Evolutionary conservation across 1,139 yeast genomes (phyloP).

Genomic region (Pichia kudriavzevii): DNA sequence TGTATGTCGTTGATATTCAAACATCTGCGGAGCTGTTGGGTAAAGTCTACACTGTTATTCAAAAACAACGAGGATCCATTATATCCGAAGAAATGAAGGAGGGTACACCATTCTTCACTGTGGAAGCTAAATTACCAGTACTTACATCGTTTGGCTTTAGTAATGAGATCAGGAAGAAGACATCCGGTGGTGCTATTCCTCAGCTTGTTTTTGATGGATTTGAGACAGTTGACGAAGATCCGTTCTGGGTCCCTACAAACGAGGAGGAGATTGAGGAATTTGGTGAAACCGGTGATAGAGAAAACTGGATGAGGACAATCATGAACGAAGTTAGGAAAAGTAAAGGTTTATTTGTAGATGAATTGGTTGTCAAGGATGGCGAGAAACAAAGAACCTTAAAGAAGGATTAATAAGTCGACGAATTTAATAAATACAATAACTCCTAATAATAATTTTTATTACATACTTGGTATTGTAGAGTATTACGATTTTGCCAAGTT

Average conservation of each 20-base stretch:
- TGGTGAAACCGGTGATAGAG: conserved; percentile 90
- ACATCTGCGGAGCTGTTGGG: conserved; percentile 93
- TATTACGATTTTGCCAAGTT: too few species aligned
- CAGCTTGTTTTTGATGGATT: conserved; percentile 88
- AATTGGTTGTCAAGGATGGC: conserved; percentile 82
- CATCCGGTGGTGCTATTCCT: conserved; percentile 97
- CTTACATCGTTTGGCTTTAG: conserved; percentile 96
- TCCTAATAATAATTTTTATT: too few species aligned
- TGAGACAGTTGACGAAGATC: conserved; percentile 82
- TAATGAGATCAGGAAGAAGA: conserved; percentile 85
- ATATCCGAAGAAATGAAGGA: conserved; percentile 93
- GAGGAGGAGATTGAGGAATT: conserved; percentile 91
- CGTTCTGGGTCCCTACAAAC: conserved; percentile 99
- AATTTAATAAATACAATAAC: too few species aligned
- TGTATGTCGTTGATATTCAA: conserved; percentile 91
- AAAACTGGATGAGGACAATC: conserved; percentile 79
- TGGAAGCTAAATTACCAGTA: conserved; percentile 82
- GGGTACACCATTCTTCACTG: conserved; percentile 92
- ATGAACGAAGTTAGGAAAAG: conserved; percentile 76
- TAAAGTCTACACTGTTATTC: conserved; percentile 90
- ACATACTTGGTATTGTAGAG: too few species aligned
- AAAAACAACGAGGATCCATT: conserved; percentile 77
- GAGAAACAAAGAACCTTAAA: conserved; percentile 87
- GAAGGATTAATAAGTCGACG: conserved; percentile 31
- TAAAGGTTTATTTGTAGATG: conserved; percentile 86